Conservation (phyloP, 106 monocot genomes). For the Alisma plantagoaquatica region DNA sequence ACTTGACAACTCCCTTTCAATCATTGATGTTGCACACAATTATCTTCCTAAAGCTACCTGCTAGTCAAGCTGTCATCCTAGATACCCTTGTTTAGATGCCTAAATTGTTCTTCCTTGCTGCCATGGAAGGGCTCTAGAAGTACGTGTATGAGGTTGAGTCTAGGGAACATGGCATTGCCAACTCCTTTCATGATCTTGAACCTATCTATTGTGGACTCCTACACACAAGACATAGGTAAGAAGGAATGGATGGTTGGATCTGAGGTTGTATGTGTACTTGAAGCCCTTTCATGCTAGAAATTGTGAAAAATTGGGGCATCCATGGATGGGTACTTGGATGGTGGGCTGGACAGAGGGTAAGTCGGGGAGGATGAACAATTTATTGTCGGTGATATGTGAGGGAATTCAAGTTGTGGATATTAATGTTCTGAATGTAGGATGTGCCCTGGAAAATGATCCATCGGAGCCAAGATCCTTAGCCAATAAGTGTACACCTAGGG, state of each 20-base stretch:
- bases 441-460: too few species aligned
- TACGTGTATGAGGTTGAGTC: background rate
- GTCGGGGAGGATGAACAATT: too few species aligned
- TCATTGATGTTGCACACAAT: background rate
- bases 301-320: too few species aligned
- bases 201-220: background rate
- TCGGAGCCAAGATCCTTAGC: too few species aligned
- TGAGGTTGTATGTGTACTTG: too few species aligned
- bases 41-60: background rate
- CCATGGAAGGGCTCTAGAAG: background rate
- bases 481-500: too few species aligned
- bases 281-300: too few species aligned
- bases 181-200: conserved; percentile 12
- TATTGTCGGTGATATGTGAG: too few species aligned
- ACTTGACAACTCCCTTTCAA: background rate
- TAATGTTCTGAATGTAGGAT: too few species aligned
- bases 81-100: background rate
- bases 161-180: conserved; percentile 2
- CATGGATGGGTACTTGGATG: too few species aligned
- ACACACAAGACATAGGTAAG: conserved; percentile 6
- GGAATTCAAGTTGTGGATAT: too few species aligned
- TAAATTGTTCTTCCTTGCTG: background rate
- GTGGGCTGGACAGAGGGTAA: too few species aligned
- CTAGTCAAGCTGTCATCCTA: background rate
- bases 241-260: conserved; percentile 18